Conservation (phyloP, 176 grass and related monocot genomes). For the sorghum (Sorghum bicolor) region Sorghum_bicolor_NCBIv3 NC_012871.2:70466001-70466500, state of each 20-base stretch:
- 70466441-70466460: slow-evolving; percentile 50
- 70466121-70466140: slow-evolving; percentile 41
- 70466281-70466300: slow-evolving; percentile 3
- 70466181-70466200: slow-evolving; percentile 53
- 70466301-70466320: slow-evolving; percentile 19
- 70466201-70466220: slow-evolving; percentile 34
- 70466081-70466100: slow-evolving; percentile 84
- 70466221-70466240: slow-evolving; percentile 54
- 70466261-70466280: slow-evolving; percentile 50
- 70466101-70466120: slow-evolving; percentile 58
- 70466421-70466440: slow-evolving; percentile 37
- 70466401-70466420: slow-evolving; percentile 34
- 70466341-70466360: slow-evolving; percentile 1
- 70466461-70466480: slow-evolving; percentile 40
- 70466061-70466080: slow-evolving; percentile 76
- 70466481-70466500: slow-evolving; percentile 27
- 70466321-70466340: background rate
- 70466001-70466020: slow-evolving; percentile 52
- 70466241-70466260: slow-evolving; percentile 37
- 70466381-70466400: slow-evolving; percentile 26
- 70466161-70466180: slow-evolving; percentile 44
- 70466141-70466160: slow-evolving; percentile 55
- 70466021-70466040: slow-evolving; percentile 53
- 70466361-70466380: slow-evolving; percentile 5
- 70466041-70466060: slow-evolving; percentile 52